phyloP scores from a whole-genome alignment of 768 basidiomycete genomes.

The Holtermanniella nyarrowii region DNA sequence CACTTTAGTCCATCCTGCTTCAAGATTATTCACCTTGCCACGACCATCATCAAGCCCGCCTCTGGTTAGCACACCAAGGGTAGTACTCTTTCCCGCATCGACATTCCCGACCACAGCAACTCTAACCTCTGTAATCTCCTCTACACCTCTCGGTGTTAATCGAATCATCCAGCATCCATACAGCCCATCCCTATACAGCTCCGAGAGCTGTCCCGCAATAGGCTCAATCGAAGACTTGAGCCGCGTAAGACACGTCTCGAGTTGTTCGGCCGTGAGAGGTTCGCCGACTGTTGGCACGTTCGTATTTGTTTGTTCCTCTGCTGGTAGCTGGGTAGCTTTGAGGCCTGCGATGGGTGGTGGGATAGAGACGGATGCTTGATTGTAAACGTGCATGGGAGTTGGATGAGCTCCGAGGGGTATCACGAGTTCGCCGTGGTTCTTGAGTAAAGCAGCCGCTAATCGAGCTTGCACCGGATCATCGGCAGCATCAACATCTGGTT shows the following conservation, averaged over 20 bases:
- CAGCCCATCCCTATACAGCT: conserved; percentile 27
- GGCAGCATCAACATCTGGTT: conserved; percentile 5
- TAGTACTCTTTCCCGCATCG: conserved; percentile 82
- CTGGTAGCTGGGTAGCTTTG: background rate
- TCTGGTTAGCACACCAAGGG: conserved; percentile 86
- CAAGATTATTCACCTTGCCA: conserved; percentile 18
- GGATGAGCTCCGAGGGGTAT: conserved; percentile 36
- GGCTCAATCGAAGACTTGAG: conserved; percentile 12
- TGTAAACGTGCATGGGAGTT: conserved; percentile 20
- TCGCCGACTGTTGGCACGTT: conserved; percentile 8
- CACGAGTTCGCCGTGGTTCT: conserved; percentile 37
- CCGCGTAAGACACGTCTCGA: conserved; percentile 21
- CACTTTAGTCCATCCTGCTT: conserved; percentile 48
- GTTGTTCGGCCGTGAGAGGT: conserved; percentile 9
- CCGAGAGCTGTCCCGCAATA: conserved; percentile 27
- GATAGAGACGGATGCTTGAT: conserved; percentile 7
- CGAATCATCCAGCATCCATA: conserved; percentile 33
- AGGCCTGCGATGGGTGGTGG: background rate
- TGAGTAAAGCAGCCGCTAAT: conserved; percentile 15
- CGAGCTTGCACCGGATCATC: conserved; percentile 13
- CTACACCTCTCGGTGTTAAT: conserved; percentile 27
- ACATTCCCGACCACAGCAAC: conserved; percentile 90
- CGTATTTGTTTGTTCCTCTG: background rate
- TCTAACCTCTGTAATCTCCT: conserved; percentile 59
- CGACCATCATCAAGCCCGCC: conserved; percentile 47